Evolutionary conservation across 352 stramenopile genomes (phyloP), one percentile per base, ranked within the genome.

Genomic region (Phytopythium aichiense): DNA sequence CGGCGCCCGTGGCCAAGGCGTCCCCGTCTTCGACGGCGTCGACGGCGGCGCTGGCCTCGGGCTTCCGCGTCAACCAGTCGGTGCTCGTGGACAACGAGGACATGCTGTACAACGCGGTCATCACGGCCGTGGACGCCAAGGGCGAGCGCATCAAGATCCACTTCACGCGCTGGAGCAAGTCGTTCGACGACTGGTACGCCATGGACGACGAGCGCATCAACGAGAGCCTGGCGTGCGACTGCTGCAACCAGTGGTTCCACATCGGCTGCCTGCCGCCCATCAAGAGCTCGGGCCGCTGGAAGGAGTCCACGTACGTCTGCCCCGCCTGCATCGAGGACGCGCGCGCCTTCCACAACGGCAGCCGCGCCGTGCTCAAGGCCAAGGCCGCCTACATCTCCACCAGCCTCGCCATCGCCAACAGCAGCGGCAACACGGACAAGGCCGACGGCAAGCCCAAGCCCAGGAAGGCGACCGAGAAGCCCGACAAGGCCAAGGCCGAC

Each of bases 181-280:
- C 84, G 62, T 95, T 95, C 60, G 86, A 95, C 52, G 81, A 91
- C 61, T 95, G 86, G 86, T 95, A 95, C 66, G 72, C 84, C 13
- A 95, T 95, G 86, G 86, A 95, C 63, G 86, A 95, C 66, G 86
- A 95, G 60, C 84, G 83, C 61, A 91, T 95, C 55, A 95, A 95
- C 64, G 86, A 95, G 63, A 92, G 82, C 61, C 70, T 95, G n/a
- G 86, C 86, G 20, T 95, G 86, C 74, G 86, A 95, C 63, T 91
- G 86, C 69, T 95, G 86, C 67, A 95, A 95, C 66, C 74, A 81
- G 16, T 95, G 86, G 86, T 95, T 95, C 65, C 86, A 95, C 65
- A 95, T 95, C 42, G 82, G 79, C 54, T 95, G 86, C 52, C 58
- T 95, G 18, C 86, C 86, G 23, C 81, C 81, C 23, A 92, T 95